These are phyloP conservation scores for Sanghuangporus baumii DNA, from an alignment of 1,284 basidiomycete genomes.

Conservation along the genomic window DNA sequence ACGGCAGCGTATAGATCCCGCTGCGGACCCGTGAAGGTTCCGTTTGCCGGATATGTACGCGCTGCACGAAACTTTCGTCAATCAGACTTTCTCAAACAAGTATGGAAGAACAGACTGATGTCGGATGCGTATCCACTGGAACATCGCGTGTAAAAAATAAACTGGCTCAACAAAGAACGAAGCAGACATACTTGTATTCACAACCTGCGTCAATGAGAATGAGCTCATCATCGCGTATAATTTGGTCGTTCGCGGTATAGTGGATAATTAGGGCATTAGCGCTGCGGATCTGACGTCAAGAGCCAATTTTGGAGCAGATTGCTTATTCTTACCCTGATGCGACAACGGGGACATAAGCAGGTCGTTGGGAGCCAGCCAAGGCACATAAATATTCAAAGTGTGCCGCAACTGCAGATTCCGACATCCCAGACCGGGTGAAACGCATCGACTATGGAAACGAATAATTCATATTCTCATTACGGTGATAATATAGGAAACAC, in stretches of 20 bases:
- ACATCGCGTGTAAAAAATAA: constrained; percentile 20
- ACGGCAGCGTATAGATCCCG: constrained; percentile 85
- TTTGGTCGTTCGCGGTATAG: constrained; percentile 85
- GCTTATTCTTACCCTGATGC: constrained; percentile 70
- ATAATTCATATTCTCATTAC: background rate
- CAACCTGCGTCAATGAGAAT: constrained; percentile 88
- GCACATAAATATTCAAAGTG: constrained; percentile 87
- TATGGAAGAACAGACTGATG: constrained; percentile 60
- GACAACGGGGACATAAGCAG: constrained; percentile 92
- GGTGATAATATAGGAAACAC: background rate
- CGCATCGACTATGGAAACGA: constrained; percentile 64
- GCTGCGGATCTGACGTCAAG: constrained; percentile 33
- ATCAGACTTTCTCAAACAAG: background rate
- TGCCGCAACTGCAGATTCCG: constrained; percentile 73
- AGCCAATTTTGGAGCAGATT: background rate
- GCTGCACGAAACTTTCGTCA: constrained; percentile 37
- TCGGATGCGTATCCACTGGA: constrained; percentile 90
- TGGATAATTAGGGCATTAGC: constrained; percentile 87
- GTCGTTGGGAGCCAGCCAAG: constrained; percentile 72
- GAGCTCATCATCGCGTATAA: constrained; percentile 68
- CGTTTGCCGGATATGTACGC: constrained; percentile 85
- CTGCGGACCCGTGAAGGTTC: constrained; percentile 77
- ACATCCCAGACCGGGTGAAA: constrained; percentile 63
- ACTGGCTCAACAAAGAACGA: background rate
- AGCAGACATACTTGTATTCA: constrained; percentile 67